phyloP scores from a whole-genome alignment of 2,329 filamentous ascomycete species.

The Colletotrichum sp. region DNA sequence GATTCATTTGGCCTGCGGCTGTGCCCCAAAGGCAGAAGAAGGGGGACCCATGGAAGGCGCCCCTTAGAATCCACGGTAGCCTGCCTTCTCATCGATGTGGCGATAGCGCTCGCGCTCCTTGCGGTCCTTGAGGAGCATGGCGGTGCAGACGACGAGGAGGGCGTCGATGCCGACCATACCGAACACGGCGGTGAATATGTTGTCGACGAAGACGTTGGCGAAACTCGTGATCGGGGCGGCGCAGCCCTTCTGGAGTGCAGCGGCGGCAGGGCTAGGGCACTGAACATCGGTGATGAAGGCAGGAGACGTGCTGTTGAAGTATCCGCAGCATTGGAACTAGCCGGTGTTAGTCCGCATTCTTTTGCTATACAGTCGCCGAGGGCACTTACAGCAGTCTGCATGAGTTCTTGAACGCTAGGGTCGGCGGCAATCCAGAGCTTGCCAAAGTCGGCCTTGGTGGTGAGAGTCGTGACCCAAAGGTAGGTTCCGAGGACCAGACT shows the following conservation, averaged over 20 bases:
- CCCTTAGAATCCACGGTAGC: conserved; percentile 51
- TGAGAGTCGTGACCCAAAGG: conserved; percentile 77
- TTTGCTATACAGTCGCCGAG: neutral
- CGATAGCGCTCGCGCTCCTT: conserved; percentile 81
- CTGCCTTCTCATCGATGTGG: conserved; percentile 81
- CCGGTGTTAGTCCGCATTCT: conserved; percentile 23
- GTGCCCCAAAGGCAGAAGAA: neutral
- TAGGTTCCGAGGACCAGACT: conserved; percentile 69
- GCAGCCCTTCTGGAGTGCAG: conserved; percentile 74
- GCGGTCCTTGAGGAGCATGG: conserved; percentile 80
- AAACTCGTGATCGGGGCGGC: conserved; percentile 70
- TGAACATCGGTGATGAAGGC: conserved; percentile 72
- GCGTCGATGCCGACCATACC: conserved; percentile 77
- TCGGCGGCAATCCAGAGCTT: conserved; percentile 65
- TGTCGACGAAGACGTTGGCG: conserved; percentile 73
- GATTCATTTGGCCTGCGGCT: neutral
- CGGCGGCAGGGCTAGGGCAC: conserved; percentile 73
- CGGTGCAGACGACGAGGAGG: conserved; percentile 71
- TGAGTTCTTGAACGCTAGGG: conserved; percentile 64
- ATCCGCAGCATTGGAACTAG: conserved; percentile 83
- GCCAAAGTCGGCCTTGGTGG: conserved; percentile 66
- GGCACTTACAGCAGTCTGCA: conserved; percentile 69
- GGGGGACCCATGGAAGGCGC: neutral
- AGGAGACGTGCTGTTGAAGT: conserved; percentile 73
- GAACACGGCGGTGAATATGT: conserved; percentile 80